Conservation (phyloP, 495 filamentous ascomycete species). For the Talaromyces wortmannii region DNA sequence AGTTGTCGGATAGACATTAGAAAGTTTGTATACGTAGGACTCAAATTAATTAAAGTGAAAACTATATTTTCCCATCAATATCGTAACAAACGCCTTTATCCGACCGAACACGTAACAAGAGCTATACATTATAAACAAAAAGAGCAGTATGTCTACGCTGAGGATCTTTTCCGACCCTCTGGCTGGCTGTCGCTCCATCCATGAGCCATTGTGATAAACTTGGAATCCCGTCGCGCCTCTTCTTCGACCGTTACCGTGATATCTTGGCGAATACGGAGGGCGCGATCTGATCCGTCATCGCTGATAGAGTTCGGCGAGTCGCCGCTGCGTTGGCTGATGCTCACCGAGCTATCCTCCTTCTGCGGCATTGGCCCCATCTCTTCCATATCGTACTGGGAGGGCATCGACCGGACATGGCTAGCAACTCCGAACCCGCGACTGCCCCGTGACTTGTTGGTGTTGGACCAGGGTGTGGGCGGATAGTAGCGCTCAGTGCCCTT, state of each 20-base stretch:
- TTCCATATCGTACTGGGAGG: conserved; percentile 24
- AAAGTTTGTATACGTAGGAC: no score
- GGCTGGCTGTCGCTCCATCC: neutral
- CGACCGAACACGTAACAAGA: no score
- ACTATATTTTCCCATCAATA: no score
- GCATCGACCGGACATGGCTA: conserved; percentile 23
- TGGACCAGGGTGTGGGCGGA: conserved; percentile 29
- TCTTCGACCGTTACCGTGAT: conserved; percentile 38
- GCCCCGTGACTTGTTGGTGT: conserved; percentile 20
- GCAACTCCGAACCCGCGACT: conserved; percentile 23
- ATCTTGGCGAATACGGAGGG: conserved; percentile 38
- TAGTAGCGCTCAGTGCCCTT: conserved; percentile 27
- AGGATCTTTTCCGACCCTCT: neutral
- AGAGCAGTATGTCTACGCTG: neutral
- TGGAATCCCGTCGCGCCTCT: conserved; percentile 6
- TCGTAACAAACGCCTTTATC: no score
- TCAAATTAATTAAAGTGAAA: no score
- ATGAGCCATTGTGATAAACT: neutral
- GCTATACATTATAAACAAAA: no score
- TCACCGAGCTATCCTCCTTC: conserved; percentile 27
- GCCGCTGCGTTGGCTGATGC: conserved; percentile 10
- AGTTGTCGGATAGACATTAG: no score
- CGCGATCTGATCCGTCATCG: conserved; percentile 34
- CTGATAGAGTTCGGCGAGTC: conserved; percentile 24
- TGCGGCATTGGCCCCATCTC: conserved; percentile 18